These are phyloP conservation scores for Fusarium poae DNA, from an alignment of 2,329 filamentous ascomycete species.

Conservation along the genomic window DNA sequence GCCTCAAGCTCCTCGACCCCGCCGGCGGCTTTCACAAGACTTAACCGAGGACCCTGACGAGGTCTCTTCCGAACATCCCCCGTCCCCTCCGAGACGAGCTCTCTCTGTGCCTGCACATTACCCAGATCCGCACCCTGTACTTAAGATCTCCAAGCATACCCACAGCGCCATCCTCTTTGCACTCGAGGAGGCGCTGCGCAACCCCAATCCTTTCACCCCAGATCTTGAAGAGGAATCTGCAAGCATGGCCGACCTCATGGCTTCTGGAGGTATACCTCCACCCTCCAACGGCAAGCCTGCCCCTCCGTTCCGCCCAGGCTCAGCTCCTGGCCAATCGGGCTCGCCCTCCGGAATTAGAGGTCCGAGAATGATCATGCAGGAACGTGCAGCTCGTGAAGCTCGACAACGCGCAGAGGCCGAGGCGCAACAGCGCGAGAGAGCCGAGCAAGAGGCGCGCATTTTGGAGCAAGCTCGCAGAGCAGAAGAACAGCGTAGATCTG, in stretches of 20 bases:
- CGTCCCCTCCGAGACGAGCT: slow-evolving; percentile 46
- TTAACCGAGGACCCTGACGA: slow-evolving; percentile 62
- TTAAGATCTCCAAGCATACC: slow-evolving; percentile 83
- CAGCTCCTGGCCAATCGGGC: slow-evolving; percentile 64
- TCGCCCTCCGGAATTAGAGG: slow-evolving; percentile 79
- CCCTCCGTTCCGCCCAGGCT: slow-evolving; percentile 60
- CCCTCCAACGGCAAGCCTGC: slow-evolving; percentile 68
- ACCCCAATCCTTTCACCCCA: slow-evolving; percentile 84
- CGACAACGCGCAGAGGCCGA: slow-evolving; percentile 76
- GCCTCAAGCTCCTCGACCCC: slow-evolving; percentile 51
- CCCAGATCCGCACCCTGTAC: slow-evolving; percentile 60
- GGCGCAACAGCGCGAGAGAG: slow-evolving; percentile 69
- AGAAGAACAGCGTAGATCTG: slow-evolving; percentile 69
- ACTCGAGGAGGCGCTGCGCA: slow-evolving; percentile 89
- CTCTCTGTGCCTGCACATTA: slow-evolving; percentile 51
- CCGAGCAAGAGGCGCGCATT: slow-evolving; percentile 68
- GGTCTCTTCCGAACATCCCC: slow-evolving; percentile 53
- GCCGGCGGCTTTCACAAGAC: slow-evolving; percentile 61
- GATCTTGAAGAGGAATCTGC: slow-evolving; percentile 90
- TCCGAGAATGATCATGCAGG: slow-evolving; percentile 91
- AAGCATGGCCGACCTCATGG: slow-evolving; percentile 85
- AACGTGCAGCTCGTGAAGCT: slow-evolving; percentile 82
- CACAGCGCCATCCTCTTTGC: slow-evolving; percentile 92
- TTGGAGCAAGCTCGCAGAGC: slow-evolving; percentile 68
- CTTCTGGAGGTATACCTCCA: slow-evolving; percentile 67